A percentile compares a stretch with the other conserved stretches of the same genome.
Evolutionary conservation across 768 basidiomycete genomes (phyloP).

Genomic region (Royoungia palumana): DNA sequence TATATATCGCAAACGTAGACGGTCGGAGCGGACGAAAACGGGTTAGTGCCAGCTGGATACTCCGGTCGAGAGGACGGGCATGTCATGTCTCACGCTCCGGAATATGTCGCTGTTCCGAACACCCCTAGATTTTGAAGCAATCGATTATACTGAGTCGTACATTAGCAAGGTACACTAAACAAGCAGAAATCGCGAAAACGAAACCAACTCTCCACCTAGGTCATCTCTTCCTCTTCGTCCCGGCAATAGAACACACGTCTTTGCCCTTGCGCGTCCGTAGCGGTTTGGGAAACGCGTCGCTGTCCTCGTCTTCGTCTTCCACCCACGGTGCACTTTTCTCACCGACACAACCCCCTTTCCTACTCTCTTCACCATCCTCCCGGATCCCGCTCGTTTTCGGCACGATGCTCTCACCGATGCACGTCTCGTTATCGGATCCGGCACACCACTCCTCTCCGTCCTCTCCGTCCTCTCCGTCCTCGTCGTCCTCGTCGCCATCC

Average conservation of each 20-base stretch:
- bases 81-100: slow-evolving; percentile 27
- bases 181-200: neutral
- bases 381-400: slow-evolving; percentile 64
- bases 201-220: slow-evolving; percentile 1
- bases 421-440: slow-evolving; percentile 49
- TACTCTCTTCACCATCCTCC: slow-evolving; percentile 33
- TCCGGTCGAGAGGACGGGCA: slow-evolving; percentile 5
- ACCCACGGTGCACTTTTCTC: slow-evolving; percentile 19
- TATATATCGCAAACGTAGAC: slow-evolving; percentile 5
- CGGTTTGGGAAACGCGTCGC: slow-evolving; percentile 65
- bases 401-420: slow-evolving; percentile 47
- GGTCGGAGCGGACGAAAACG: slow-evolving; percentile 20
- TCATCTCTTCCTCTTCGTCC: slow-evolving; percentile 67
- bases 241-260: slow-evolving; percentile 44
- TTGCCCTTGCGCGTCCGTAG: slow-evolving; percentile 66
- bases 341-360: slow-evolving; percentile 7
- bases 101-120: slow-evolving; percentile 6
- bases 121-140: neutral
- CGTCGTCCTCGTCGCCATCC: slow-evolving; percentile 51
- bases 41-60: slow-evolving; percentile 4
- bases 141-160: slow-evolving; percentile 16
- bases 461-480: slow-evolving; percentile 36
- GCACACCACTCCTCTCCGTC: slow-evolving; percentile 42
- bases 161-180: slow-evolving; percentile 17
- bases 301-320: slow-evolving; percentile 69